These are phyloP conservation scores for Monsonia emarginata DNA, from an alignment of 441 rosid species.

Conservation along the genomic window DNA sequence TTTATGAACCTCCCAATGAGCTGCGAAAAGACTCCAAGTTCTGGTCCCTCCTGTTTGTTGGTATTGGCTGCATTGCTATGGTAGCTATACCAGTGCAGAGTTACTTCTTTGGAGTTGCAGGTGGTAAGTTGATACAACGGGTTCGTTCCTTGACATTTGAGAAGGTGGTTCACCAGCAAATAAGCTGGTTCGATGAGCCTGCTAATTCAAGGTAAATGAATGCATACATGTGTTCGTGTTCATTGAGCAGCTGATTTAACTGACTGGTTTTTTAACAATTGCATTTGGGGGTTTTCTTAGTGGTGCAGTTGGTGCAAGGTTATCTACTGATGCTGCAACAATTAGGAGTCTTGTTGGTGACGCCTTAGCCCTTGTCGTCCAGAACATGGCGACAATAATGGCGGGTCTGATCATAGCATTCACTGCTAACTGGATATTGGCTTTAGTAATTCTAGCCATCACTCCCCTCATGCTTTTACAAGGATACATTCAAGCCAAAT, in stretches of 20 bases:
- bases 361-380: conserved; percentile 41
- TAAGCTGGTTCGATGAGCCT: conserved; percentile 68
- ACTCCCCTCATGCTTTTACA: conserved; percentile 39
- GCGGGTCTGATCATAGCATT: conserved; percentile 54
- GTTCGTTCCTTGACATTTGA: conserved; percentile 54
- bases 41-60: conserved; percentile 40
- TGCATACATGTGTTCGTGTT: too few relatives aligned
- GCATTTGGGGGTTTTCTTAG: conserved; percentile 21
- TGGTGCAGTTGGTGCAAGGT: conserved; percentile 63
- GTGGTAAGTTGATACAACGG: conserved; percentile 46
- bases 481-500: conserved; percentile 37
- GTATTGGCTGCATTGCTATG: conserved; percentile 26
- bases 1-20: conserved; percentile 30
- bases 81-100: conserved; percentile 31
- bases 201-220: conserved; percentile 31
- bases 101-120: conserved; percentile 56
- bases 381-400: conserved; percentile 35
- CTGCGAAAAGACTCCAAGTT: conserved; percentile 32
- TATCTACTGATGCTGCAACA: conserved; percentile 52
- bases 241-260: too few relatives aligned
- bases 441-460: conserved; percentile 35
- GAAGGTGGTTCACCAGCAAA: conserved; percentile 64
- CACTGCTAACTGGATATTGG: conserved; percentile 51
- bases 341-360: conserved; percentile 55
- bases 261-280: too few relatives aligned